phyloP scores from a whole-genome alignment of 1,284 basidiomycete species.

The Marasmius tenuissimus region DNA sequence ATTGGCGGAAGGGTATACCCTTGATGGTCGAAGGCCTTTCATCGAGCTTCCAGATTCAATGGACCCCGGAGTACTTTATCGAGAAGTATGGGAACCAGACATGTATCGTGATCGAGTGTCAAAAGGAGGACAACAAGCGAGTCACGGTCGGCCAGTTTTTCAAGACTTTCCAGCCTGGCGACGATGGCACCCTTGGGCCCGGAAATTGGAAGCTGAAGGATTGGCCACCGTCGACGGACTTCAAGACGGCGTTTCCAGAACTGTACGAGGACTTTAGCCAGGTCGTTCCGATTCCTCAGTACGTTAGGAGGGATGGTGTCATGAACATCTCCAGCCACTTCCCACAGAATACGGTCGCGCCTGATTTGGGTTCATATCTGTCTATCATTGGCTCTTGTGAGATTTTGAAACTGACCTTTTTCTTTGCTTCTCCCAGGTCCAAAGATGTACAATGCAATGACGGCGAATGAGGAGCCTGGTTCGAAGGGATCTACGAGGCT shows the following conservation, averaged over 20 bases:
- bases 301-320: constrained; percentile 85
- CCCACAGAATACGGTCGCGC: constrained; percentile 78
- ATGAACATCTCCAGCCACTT: constrained; percentile 89
- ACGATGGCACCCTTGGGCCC: neutral
- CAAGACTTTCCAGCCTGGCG: constrained; percentile 46
- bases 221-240: constrained; percentile 88
- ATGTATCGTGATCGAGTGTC: constrained; percentile 81
- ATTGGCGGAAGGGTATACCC: constrained; percentile 77
- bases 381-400: constrained; percentile 1
- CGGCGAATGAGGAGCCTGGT: constrained; percentile 57
- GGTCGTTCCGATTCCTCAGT: constrained; percentile 85
- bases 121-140: constrained; percentile 62
- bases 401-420: too few species aligned
- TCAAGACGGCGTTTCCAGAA: constrained; percentile 80
- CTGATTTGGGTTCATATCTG: constrained; percentile 72
- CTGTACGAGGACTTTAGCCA: constrained; percentile 86
- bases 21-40: constrained; percentile 72
- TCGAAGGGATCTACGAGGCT: constrained; percentile 84
- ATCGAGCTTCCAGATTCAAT: constrained; percentile 62
- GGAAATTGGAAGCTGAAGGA: constrained; percentile 88
- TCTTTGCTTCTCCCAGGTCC: constrained; percentile 47
- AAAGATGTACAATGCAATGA: constrained; percentile 81
- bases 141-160: constrained; percentile 83
- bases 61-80: constrained; percentile 84
- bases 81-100: constrained; percentile 64